Conservation (phyloP, 1,139 yeast species). For the Pichia sp. region DNA sequence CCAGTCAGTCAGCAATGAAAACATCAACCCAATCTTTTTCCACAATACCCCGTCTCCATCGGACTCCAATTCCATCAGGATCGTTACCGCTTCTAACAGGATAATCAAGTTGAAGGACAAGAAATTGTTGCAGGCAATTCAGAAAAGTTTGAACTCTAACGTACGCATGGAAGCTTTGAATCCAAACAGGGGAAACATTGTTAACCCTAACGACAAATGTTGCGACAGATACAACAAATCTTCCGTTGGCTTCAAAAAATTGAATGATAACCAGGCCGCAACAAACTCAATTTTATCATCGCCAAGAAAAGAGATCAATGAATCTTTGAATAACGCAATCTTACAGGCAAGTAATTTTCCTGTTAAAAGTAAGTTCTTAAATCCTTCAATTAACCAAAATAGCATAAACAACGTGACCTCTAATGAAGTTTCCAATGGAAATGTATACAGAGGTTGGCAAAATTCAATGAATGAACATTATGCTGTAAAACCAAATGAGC, state of each 20-base stretch:
- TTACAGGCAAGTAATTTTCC: neutral
- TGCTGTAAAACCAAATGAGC: neutral
- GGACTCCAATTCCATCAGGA: slow-evolving; percentile 12
- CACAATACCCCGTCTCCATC: slow-evolving; percentile 16
- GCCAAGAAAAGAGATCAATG: slow-evolving; percentile 10
- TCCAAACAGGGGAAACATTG: neutral
- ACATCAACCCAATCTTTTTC: slow-evolving; percentile 12
- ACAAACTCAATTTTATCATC: slow-evolving; percentile 8
- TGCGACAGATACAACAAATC: neutral
- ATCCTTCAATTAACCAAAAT: neutral
- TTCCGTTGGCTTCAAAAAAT: slow-evolving; percentile 4
- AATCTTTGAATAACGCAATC: slow-evolving; percentile 5
- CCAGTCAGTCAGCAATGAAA: slow-evolving; percentile 7
- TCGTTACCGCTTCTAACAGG: slow-evolving; percentile 14
- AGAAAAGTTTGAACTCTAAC: slow-evolving; percentile 8
- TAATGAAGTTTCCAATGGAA: neutral
- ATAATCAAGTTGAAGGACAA: slow-evolving; percentile 13
- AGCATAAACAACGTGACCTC: neutral
- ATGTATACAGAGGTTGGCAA: neutral
- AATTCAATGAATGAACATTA: neutral
- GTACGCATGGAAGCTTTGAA: neutral
- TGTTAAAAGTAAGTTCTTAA: neutral
- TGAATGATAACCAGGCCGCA: slow-evolving; percentile 8
- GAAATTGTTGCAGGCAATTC: slow-evolving; percentile 13
- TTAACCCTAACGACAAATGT: neutral